Base-by-base conservation (phyloP, 2,329 filamentous ascomycete genomes). In the Emmonsia crescens region DNA sequence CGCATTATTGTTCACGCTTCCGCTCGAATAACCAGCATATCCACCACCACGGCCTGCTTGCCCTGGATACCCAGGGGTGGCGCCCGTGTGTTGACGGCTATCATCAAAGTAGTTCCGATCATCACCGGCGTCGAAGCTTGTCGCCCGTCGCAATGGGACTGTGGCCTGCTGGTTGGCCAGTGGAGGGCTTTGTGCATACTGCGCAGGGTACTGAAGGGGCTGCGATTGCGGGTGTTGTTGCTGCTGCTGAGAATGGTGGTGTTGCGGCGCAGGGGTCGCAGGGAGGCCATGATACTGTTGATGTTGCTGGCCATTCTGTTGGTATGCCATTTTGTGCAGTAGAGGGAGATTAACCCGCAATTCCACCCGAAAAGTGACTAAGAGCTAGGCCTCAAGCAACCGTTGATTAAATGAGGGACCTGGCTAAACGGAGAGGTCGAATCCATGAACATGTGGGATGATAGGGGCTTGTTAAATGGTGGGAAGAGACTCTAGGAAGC, bases 111-210 rank as follows among this genome's bases (percentile, higher is more conserved):
- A 83, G 57, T 78, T 75, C 56, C 80, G 78, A 72, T 93, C 89
- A 73, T 94, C 89, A 66, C 87, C 89, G 66, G 82, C 84, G 73
- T 91, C 86, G 77, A 89, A 91, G 77, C 88, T 93, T 57, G 84
- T 82, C 66, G 84, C 82, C 66, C 88, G 81, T 63, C 76, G 76
- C 64, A 78, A 72, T 52, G 75, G 69, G 62, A 73, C 72, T 57
- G 75, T 73, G 60, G 70, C 74, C 62, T 76, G 76, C 62, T 74
- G 75, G 57, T 75, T 70, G 65, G 72, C 72, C 33, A 63, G 72
- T 59, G 75, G 73, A 62, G 76, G 77, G 49, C 75, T 71, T 65
- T 68, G 73, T 64, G 65, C 77, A 73, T 68, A 71, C 65, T 69
- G 76, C 72, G 74, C 80, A 77, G 66, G 61, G 56, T 63, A 64